phyloP scores from a whole-genome alignment of 495 filamentous ascomycete genomes.

The Schizothecium vesticola region DNA sequence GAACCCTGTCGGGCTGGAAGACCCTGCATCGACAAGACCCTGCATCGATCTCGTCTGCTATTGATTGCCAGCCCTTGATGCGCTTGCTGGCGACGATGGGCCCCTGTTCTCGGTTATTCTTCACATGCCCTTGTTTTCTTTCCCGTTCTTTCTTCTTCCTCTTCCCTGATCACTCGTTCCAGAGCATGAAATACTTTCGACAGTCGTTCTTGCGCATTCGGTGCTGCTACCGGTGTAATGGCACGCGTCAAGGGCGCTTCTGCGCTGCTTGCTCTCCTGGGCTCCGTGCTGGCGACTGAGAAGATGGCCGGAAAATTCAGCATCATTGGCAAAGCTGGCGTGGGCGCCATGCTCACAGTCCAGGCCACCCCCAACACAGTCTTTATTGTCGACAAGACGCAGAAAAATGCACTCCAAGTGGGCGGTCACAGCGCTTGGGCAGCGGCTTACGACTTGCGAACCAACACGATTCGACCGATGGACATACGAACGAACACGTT shows the following conservation, averaged over 20 bases:
- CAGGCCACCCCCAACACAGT: constrained; percentile 8
- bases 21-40: constrained; percentile 1
- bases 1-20: constrained; percentile 4
- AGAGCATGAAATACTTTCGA: not conserved
- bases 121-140: too few species aligned
- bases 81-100: not conserved
- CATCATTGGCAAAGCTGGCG: constrained; percentile 7
- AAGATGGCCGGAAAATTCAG: constrained; percentile 4
- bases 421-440: constrained; percentile 7
- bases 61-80: not conserved
- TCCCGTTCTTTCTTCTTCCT: not conserved
- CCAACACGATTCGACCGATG: constrained; percentile 9
- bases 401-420: constrained; percentile 8
- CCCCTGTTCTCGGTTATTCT: too few species aligned
- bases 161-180: not conserved
- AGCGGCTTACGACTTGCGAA: constrained; percentile 7
- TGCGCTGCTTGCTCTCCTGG: constrained; percentile 1
- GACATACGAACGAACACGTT: constrained; percentile 8
- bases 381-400: constrained; percentile 9
- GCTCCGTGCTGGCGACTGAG: not conserved
- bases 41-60: not conserved
- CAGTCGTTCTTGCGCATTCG: not conserved
- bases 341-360: constrained; percentile 9
- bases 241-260: not conserved
- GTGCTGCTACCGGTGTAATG: not conserved